Base-by-base conservation (phyloP, 306 rosid genomes). In the Vigna unguiculata region DNA sequence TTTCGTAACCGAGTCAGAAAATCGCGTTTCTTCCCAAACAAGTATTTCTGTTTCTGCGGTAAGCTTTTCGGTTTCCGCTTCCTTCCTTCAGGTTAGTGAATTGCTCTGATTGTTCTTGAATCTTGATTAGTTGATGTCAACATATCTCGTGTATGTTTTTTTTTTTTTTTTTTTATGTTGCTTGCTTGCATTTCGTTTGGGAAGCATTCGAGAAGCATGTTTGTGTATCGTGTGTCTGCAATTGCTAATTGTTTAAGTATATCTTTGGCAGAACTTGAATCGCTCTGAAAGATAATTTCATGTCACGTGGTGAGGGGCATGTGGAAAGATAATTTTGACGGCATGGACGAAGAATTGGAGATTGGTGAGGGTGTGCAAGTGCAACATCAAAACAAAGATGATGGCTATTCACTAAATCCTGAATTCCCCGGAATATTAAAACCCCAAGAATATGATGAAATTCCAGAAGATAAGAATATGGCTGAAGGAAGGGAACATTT, bases 291-390 rank as follows among this genome's bases (percentile, higher is more conserved):
- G 45, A 40, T 40, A 67, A 51, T 53, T 59, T 55, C 9, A 57
- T 53, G 41, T 43, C 24, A 48, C 43, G 20, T 47, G 34, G 14
- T 9, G 53, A 66, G 80, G 7, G 53, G 45, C 81, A 51, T 49
- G 82, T 76, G 86, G 54, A 64, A 51, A 16, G 19, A 59, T 25
- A 19, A 36, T 76, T 54, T 90, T 51, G 69, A 77, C 34, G 77
- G 40, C 46, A 93, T 90, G 93, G 90, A 87, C 25, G 86, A 87
- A 61, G 83, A 69, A 75, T 77, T 88, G 71, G 86, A 63, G 60
- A 49, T 53, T 19, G 69, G 65, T 11, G 97, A 86, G 75, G 86
- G 84, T 53, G 72, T 69, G 5, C 89, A 74, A 72, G 72, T 69
- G 5, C 90, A 74, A 70, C 75, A 68, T 48, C 91, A 83, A 43